phyloP scores from a whole-genome alignment of 257 asterid species.

The Solanum pinnatisectum region DNA sequence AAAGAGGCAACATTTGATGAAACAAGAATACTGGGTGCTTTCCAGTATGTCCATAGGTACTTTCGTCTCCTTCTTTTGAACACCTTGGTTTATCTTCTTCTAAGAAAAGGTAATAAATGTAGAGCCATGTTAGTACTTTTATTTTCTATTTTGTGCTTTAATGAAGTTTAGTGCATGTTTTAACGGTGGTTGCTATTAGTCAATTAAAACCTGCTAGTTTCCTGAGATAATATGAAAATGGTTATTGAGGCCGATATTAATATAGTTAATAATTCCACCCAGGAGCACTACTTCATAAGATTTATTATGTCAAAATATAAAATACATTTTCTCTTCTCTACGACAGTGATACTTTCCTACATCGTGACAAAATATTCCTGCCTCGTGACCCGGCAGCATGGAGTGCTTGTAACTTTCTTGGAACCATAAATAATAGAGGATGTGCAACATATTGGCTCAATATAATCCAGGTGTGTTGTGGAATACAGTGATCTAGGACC shows the following conservation, averaged over 20 bases:
- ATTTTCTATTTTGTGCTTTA: no score
- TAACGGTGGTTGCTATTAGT: no score
- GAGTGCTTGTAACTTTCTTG: slow-evolving; percentile 76
- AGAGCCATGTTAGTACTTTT: no score
- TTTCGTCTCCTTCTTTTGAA: not conserved
- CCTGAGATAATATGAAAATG: not conserved
- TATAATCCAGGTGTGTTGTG: slow-evolving; percentile 41
- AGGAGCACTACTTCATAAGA: no score
- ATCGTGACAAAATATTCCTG: slow-evolving; percentile 54
- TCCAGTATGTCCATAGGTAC: slow-evolving; percentile 72
- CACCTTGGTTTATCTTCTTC: not conserved
- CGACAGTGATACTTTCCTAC: slow-evolving; percentile 71
- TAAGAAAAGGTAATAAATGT: no score
- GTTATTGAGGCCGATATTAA: not conserved
- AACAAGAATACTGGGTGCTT: slow-evolving; percentile 64
- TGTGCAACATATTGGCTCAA: slow-evolving; percentile 76
- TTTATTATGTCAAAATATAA: no score
- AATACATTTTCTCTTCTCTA: not conserved
- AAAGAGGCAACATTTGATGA: slow-evolving; percentile 59
- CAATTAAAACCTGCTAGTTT: not conserved
- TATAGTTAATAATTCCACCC: not conserved
- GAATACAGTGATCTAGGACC: not conserved
- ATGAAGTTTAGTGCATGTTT: no score
- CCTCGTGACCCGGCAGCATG: slow-evolving; percentile 57
- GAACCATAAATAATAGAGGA: slow-evolving; percentile 33